Conservation (phyloP, 345 rosid species). For the Salix brachista region DNA sequence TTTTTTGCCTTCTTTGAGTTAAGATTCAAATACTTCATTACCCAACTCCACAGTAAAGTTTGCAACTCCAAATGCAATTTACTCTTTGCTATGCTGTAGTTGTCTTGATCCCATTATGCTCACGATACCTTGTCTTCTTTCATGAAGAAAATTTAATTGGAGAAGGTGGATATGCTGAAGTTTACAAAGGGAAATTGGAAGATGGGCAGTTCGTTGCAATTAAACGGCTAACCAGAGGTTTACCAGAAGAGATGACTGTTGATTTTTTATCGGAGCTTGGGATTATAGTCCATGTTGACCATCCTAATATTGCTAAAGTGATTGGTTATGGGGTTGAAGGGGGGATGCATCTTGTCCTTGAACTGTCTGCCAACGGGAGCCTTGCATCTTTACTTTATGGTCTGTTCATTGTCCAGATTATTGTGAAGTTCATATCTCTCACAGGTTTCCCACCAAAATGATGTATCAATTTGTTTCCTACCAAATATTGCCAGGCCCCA, state of each 20-base stretch:
- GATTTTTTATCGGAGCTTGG: constrained; percentile 90
- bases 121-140: neutral
- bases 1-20: neutral
- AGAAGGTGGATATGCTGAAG: constrained; percentile 89
- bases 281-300: constrained; percentile 83
- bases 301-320: constrained; percentile 84
- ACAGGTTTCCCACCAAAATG: neutral
- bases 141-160: constrained; percentile 74
- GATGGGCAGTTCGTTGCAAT: constrained; percentile 66
- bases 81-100: neutral
- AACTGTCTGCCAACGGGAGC: constrained; percentile 83
- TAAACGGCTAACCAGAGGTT: constrained; percentile 69
- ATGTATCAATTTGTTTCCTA: neutral
- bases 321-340: constrained; percentile 92
- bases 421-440: constrained; percentile 2
- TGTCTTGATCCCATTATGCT: neutral
- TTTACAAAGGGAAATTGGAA: constrained; percentile 64
- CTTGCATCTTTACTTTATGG: constrained; percentile 81
- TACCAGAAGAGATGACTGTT: constrained; percentile 74
- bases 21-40: neutral
- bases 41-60: neutral
- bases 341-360: constrained; percentile 91
- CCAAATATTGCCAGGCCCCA: constrained; percentile 37
- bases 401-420: constrained; percentile 18
- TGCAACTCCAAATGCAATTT: neutral